phyloP scores from a whole-genome alignment of 2,329 filamentous ascomycete genomes.

The Trichophyton simii region DNA sequence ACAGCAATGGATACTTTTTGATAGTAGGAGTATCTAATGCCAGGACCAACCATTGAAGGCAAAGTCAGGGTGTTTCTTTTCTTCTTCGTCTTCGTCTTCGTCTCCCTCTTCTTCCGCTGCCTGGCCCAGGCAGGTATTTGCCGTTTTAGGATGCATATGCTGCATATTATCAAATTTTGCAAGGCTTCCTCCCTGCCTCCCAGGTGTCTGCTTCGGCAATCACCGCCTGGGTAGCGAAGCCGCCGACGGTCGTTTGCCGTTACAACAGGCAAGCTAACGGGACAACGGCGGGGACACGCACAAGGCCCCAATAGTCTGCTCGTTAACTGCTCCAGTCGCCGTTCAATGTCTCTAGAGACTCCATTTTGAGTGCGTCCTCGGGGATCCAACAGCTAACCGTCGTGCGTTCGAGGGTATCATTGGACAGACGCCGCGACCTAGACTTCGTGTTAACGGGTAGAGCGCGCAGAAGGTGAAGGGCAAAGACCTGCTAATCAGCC shows the following conservation, averaged over 20 bases:
- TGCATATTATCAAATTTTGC: not conserved
- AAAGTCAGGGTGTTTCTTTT: not conserved
- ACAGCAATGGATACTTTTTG: not conserved
- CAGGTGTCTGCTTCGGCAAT: not conserved
- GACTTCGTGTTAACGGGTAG: not conserved
- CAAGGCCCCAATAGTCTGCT: not conserved
- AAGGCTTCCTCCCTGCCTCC: no score
- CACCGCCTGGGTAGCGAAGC: not conserved
- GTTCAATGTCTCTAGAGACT: not conserved
- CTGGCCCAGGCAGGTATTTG: not conserved
- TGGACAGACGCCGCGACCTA: not conserved
- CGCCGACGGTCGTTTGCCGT: no score
- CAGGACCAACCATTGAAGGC: not conserved
- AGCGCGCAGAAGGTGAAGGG: not conserved
- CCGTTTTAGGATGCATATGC: not conserved
- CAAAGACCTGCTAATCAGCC: not conserved
- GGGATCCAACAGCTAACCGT: not conserved
- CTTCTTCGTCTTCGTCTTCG: not conserved
- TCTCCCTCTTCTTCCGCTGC: not conserved
- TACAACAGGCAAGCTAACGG: no score
- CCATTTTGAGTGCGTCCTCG: not conserved
- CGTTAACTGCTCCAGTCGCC: not conserved
- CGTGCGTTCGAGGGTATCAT: not conserved
- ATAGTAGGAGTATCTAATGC: no score
- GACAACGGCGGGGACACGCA: not conserved